Evolutionary conservation across 192 early-diverging fungal genomes (phyloP).

Genomic region (Lobulomyces angularis): DNA sequence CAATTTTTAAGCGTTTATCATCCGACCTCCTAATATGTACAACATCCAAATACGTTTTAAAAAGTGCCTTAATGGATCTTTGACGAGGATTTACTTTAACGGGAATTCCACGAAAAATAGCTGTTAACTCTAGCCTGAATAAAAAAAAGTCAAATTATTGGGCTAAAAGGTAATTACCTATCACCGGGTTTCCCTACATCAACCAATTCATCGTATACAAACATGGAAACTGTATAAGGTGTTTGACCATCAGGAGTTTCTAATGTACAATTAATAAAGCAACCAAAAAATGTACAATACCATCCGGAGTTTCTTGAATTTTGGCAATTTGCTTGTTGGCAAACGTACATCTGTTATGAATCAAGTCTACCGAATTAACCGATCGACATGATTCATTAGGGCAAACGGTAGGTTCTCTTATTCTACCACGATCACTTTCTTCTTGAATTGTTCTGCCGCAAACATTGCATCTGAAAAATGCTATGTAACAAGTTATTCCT

Average conservation of each 20-base stretch:
- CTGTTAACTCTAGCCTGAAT: slow-evolving; percentile 77
- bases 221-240: slow-evolving; percentile 88
- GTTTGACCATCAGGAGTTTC: slow-evolving; percentile 94
- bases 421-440: slow-evolving; percentile 74
- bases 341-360: slow-evolving; percentile 91
- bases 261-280: slow-evolving; percentile 28
- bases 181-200: slow-evolving; percentile 90
- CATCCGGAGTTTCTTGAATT: slow-evolving; percentile 90
- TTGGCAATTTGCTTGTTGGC: slow-evolving; percentile 85
- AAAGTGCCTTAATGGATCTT: slow-evolving; percentile 77
- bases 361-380: slow-evolving; percentile 69
- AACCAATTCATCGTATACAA: slow-evolving; percentile 86
- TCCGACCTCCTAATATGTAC: slow-evolving; percentile 80
- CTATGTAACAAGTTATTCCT: slow-evolving; percentile 14
- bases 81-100: slow-evolving; percentile 82
- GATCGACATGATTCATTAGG: slow-evolving; percentile 64
- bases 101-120: slow-evolving; percentile 84
- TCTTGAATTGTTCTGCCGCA: slow-evolving; percentile 75
- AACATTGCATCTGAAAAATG: slow-evolving; percentile 83
- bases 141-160: not conserved
- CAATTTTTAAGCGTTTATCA: slow-evolving; percentile 53
- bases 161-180: slow-evolving; percentile 22
- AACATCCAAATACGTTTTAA: slow-evolving; percentile 90
- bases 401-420: slow-evolving; percentile 75
- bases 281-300: slow-evolving; percentile 8